Conservation (phyloP, 495 filamentous ascomycete genomes). For the Tuber brumale region DNA sequence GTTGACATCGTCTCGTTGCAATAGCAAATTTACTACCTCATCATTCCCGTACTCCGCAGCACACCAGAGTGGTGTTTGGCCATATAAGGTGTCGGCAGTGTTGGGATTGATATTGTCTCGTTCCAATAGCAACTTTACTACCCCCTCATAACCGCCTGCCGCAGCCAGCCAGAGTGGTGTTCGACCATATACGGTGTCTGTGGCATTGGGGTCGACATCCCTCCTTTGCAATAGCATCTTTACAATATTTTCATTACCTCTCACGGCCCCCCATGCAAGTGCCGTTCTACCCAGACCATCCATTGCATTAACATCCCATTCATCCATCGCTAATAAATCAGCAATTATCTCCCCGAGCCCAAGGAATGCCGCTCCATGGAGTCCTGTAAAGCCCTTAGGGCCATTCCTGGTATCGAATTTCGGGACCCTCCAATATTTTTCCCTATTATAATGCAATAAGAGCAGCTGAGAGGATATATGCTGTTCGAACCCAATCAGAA, state of each 20-base stretch:
- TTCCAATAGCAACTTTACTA: too few species aligned
- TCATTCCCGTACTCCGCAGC: too few species aligned
- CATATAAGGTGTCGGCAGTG: too few species aligned
- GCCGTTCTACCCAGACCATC: not conserved
- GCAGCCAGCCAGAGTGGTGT: not conserved
- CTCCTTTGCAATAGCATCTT: not conserved
- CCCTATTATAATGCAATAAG: not conserved
- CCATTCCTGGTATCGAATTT: fast-evolving
- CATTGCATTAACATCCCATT: not conserved
- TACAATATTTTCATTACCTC: not conserved
- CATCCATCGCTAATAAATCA: not conserved
- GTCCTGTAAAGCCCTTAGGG: not conserved
- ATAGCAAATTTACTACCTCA: too few species aligned
- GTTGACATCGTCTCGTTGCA: too few species aligned
- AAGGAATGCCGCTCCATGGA: not conserved
- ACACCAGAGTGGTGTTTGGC: too few species aligned
- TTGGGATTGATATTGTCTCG: too few species aligned
- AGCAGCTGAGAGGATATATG: not conserved
- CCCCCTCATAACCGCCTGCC: too few species aligned
- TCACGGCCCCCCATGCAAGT: not conserved
- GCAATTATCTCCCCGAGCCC: not conserved
- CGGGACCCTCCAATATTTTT: not conserved
- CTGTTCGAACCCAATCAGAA: not conserved
- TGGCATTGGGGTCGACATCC: not conserved
- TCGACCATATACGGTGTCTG: not conserved